Base-by-base conservation (phyloP, 2,329 filamentous ascomycete species). In the Alternaria sp. region DNA sequence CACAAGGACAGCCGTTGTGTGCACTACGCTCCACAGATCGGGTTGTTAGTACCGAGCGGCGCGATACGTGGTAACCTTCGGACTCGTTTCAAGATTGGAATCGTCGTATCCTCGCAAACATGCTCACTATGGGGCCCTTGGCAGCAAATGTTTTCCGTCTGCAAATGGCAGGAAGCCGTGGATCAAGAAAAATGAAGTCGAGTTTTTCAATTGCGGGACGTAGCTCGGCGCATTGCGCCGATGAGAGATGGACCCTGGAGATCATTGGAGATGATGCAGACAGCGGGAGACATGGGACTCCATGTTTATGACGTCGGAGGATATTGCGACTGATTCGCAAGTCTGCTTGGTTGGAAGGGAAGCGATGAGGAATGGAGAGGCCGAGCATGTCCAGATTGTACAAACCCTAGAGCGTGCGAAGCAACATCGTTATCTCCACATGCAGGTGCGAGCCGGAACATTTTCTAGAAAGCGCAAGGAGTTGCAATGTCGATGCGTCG, bases 1-100 rank as follows among this genome's bases (percentile, higher is more conserved):
- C 52, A 57, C 47, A 51, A 66, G 58, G 13, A 43, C 59, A 61
- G 68, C 67, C 62, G 66, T 67, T 68, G 55, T 32, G 58, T 57
- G 66, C 65, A 56, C 58, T 56, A 51, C 47, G 64, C 54, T 68
- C 66, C 61, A 68, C 63, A 66, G 63, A 66, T 69, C 62, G 57
- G 63, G 63, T 68, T 28, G 47, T 32, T 54, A 54, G 54, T 32
- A 45, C 62, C 61, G 54, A 65, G 61, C 46, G 56, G 59, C 54
- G 62, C 61, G 36, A 43, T 54, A n/a, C 46, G 28, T 51, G 43
- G 68, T 66, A 60, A 65, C 65, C 56, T 58, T 40, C 54, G 51
- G 43, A 15, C 25, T 59, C 17, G 61, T 58, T 47, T 55, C 59
- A 54, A 49, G 25, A 46, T 50, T 57, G 59, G 62, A 62, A 17